A percentile compares a stretch with the other conserved stretches of the same genome.
These are phyloP conservation scores for Coccomyxa subellipsoidea DNA, from an alignment of 163 green algal genomes.

Conservation along the genomic window DNA sequence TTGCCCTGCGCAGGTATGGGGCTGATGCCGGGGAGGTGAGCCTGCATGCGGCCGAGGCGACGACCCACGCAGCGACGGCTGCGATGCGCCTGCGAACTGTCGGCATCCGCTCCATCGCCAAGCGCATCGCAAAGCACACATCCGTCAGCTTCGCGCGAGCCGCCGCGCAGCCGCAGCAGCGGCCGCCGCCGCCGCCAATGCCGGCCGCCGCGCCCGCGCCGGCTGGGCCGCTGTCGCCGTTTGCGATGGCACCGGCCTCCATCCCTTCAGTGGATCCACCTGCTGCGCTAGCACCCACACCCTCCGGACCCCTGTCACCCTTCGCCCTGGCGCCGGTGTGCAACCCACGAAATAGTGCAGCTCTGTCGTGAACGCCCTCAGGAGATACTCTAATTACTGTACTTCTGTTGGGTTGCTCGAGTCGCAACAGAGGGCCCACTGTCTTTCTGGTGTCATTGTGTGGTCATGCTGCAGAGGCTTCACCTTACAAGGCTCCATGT, in stretches of 20 bases:
- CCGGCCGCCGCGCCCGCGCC: not conserved
- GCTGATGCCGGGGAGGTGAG: conserved; percentile 16
- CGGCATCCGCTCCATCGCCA: conserved; percentile 18
- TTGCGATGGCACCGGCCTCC: not conserved
- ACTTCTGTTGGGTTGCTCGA: too few relatives aligned
- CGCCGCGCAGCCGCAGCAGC: not conserved
- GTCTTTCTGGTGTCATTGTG: too few relatives aligned
- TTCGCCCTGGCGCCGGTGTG: conserved; percentile 1
- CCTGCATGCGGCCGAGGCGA: not conserved
- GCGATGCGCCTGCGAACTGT: conserved; percentile 4
- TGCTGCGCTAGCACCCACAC: not conserved
- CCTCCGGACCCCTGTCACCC: not conserved
- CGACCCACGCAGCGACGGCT: not conserved
- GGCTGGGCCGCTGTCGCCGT: not conserved
- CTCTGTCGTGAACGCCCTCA: not conserved
- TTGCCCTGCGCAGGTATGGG: conserved; percentile 18
- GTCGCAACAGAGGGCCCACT: too few relatives aligned
- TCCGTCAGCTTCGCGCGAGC: conserved; percentile 15
- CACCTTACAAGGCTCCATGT: too few relatives aligned
- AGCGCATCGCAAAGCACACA: conserved; percentile 23
- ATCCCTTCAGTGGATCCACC: not conserved
- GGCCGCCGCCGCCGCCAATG: not conserved
- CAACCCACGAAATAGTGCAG: not conserved
- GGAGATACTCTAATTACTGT: too few relatives aligned
- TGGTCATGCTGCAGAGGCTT: too few relatives aligned